Evolutionary conservation across 495 filamentous ascomycete species (phyloP).

Genomic region (Podospora anserina): DNA sequence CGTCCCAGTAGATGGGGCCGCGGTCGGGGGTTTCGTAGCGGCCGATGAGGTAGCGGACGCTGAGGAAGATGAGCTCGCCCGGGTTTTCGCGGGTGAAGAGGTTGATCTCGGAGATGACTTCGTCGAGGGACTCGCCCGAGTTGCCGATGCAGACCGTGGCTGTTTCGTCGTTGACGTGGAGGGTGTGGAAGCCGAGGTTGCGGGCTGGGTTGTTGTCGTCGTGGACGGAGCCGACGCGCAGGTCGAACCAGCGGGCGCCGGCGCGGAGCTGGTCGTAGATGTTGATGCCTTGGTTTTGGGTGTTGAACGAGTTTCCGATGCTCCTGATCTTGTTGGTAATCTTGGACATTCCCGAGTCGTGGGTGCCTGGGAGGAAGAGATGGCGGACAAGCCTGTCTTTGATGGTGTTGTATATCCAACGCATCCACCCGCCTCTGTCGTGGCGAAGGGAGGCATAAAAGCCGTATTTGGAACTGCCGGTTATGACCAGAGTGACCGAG

Average conservation of each 20-base stretch:
- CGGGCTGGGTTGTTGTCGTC: constrained; percentile 4
- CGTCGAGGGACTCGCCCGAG: constrained; percentile 28
- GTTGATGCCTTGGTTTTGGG: constrained; percentile 29
- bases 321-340: constrained; percentile 24
- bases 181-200: constrained; percentile 22
- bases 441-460: constrained; percentile 29
- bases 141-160: constrained; percentile 25
- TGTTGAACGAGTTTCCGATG: constrained; percentile 25
- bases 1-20: constrained; percentile 24
- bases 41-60: constrained; percentile 29
- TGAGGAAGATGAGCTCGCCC: constrained; percentile 36
- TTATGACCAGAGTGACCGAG: constrained; percentile 26
- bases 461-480: constrained; percentile 30
- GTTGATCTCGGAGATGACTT: constrained; percentile 35
- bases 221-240: constrained; percentile 27
- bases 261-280: constrained; percentile 31
- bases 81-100: constrained; percentile 31
- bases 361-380: constrained; percentile 32
- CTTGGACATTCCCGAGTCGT: constrained; percentile 34
- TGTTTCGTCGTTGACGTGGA: constrained; percentile 24
- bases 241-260: constrained; percentile 34
- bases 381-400: constrained; percentile 26
- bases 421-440: constrained; percentile 34
- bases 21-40: constrained; percentile 21
- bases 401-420: constrained; percentile 31